Evolutionary conservation across 139 green algal species (phyloP), one percentile per base, ranked within the genome.

Genomic region (Ettlia oleoabundans): DNA sequence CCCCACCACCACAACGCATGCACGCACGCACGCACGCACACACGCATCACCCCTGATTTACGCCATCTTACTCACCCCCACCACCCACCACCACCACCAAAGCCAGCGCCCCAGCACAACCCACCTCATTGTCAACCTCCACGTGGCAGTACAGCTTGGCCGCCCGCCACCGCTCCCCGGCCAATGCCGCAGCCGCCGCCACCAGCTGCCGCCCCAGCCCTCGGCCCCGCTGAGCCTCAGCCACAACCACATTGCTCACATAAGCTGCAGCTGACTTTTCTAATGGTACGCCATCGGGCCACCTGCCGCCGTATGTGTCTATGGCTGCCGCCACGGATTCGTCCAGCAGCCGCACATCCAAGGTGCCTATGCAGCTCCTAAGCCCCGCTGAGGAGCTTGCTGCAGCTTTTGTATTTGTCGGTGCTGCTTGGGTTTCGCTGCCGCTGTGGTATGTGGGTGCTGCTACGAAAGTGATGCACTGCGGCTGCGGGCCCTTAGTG

Each of bases 201-300:
- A 79, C 51, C 1, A 79, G 72, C 18, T 26, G 18, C 8, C 52
- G 72, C 18, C 72, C 72, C 32, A 79, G 72, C 3, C 72, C 72
- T 1, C 72, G 72, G 21, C 72, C 72, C 0, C 72, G 72, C 72
- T 79, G 72, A 13, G 33, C 51, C 10, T 47, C 30, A 30, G 72
- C 51, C 22, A 79, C 72, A 32, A 79, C 72, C 0, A 79, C 72
- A 30, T 79, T 79, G 51, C 32, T 52, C 7, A 79, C 72, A 41
- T n/a, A 79, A 15, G 51, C 72, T 35, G 72, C 22, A 4, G 72
- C n/a, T 0, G 51, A 32, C 0, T 5, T n/a, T n/a, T n/a, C n/a
- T 53, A 8, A 10, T 73, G 72, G 72, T 33, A 79, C 52, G 52
- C 72, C 72, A 22, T 79, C 72, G 38, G 72, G 72, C 72, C 72